phyloP scores from a whole-genome alignment of 495 filamentous ascomycete genomes.

The Hypoxylon trugodes region DNA sequence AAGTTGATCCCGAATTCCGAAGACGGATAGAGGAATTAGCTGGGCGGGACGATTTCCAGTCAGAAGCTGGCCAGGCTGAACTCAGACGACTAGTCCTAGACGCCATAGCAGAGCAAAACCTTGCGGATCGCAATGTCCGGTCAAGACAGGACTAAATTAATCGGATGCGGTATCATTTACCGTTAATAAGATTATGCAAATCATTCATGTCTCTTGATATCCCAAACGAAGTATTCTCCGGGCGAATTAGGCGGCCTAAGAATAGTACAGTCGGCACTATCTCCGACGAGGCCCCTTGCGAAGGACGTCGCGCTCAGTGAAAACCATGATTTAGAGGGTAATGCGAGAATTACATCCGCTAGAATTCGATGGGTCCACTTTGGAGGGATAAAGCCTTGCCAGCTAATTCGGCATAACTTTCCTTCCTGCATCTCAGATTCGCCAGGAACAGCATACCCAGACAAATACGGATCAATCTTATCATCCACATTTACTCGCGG shows the following conservation, averaged over 20 bases:
- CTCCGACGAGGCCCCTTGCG: constrained; percentile 50
- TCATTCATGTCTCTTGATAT: constrained; percentile 58
- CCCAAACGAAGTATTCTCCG: constrained; percentile 64
- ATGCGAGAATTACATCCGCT: constrained; percentile 47
- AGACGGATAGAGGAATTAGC: constrained; percentile 80
- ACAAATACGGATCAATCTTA: constrained; percentile 79
- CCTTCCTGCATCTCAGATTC: constrained; percentile 34
- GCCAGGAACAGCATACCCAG: constrained; percentile 76
- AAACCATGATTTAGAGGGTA: constrained; percentile 60
- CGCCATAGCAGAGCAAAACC: constrained; percentile 64
- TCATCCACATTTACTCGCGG: constrained; percentile 74
- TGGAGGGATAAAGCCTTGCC: constrained; percentile 61
- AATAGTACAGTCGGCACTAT: constrained; percentile 56
- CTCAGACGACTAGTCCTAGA: constrained; percentile 75
- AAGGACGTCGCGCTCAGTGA: constrained; percentile 57
- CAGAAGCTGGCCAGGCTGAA: constrained; percentile 72
- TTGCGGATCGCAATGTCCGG: constrained; percentile 69
- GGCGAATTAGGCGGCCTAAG: constrained; percentile 53
- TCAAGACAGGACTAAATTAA: constrained; percentile 60
- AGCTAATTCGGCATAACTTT: constrained; percentile 59
- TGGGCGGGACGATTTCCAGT: constrained; percentile 74
- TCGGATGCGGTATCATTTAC: constrained; percentile 15
- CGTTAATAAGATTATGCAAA: background rate
- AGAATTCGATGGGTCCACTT: constrained; percentile 55
- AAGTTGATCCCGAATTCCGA: constrained; percentile 75